Conservation (phyloP, 768 basidiomycete species). For the Suillus bovinus region DNA sequence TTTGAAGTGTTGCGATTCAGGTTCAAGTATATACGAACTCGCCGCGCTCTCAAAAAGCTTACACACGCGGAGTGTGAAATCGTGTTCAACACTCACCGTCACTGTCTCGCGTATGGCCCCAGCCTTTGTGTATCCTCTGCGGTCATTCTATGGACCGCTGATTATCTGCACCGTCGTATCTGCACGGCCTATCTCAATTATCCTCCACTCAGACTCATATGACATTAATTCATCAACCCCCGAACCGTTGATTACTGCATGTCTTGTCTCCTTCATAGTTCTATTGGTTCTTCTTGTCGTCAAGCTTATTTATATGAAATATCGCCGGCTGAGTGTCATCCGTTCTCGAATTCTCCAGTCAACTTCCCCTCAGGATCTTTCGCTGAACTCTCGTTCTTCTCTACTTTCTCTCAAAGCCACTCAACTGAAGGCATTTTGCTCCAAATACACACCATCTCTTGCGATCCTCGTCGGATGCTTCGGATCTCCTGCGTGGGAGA, state of each 20-base stretch:
- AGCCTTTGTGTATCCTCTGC: neutral
- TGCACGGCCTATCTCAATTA: neutral
- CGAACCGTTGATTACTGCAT: constrained; percentile 16
- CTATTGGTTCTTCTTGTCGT: constrained; percentile 17
- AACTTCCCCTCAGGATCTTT: constrained; percentile 3
- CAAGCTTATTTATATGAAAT: constrained; percentile 30
- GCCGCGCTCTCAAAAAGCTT: too few relatives aligned
- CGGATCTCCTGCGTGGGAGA: constrained; percentile 35
- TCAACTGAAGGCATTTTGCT: constrained; percentile 3
- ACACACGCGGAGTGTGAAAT: constrained; percentile 1
- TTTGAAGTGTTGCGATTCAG: too few relatives aligned
- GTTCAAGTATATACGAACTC: too few relatives aligned
- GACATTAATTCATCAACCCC: neutral
- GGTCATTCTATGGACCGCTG: neutral
- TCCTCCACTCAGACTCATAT: neutral
- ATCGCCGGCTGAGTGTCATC: constrained; percentile 29
- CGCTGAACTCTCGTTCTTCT: constrained; percentile 8
- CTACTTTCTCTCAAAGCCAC: constrained; percentile 6
- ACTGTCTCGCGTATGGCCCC: neutral
- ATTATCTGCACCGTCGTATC: neutral
- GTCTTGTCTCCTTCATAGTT: constrained; percentile 20
- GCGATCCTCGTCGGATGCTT: constrained; percentile 30
- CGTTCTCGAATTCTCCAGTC: constrained; percentile 15
- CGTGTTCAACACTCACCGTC: neutral
- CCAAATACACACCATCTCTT: constrained; percentile 1